Evolutionary conservation across 768 basidiomycete genomes (phyloP).

Genomic region (Pleurotus giganteus): DNA sequence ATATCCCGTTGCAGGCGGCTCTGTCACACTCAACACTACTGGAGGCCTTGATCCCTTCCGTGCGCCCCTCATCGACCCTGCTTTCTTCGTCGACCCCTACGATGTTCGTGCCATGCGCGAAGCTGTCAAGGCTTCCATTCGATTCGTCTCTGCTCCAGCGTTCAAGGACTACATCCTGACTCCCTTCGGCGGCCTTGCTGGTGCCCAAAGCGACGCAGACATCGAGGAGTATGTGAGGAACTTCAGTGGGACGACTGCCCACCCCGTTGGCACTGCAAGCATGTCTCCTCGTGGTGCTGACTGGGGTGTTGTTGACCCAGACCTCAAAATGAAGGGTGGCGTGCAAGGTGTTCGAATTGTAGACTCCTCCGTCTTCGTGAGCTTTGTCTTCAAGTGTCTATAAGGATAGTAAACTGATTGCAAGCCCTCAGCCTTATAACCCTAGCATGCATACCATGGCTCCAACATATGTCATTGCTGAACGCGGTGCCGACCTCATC

Average conservation of each 20-base stretch:
- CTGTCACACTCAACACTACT: too few species aligned
- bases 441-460: conserved; percentile 25
- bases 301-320: conserved; percentile 32
- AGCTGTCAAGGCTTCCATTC: conserved; percentile 20
- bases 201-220: conserved; percentile 23
- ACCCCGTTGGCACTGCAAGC: conserved; percentile 25
- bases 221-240: too few species aligned
- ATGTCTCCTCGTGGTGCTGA: conserved; percentile 26
- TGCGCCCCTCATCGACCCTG: too few species aligned
- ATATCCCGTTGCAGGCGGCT: conserved; percentile 19
- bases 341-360: conserved; percentile 31
- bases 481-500: conserved; percentile 27
- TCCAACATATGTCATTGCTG: conserved; percentile 25
- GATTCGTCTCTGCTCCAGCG: conserved; percentile 24
- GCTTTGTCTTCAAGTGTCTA: conserved; percentile 9
- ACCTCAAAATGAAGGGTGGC: conserved; percentile 29
- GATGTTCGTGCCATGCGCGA: conserved; percentile 24
- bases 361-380: conserved; percentile 35
- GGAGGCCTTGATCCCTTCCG: too few species aligned
- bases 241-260: conserved; percentile 21
- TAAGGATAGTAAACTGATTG: not conserved
- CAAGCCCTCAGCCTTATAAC: conserved; percentile 18
- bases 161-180: conserved; percentile 26
- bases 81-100: too few species aligned
- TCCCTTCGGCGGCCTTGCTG: conserved; percentile 16